A percentile compares a stretch with the other conserved stretches of the same genome.
These are phyloP conservation scores for Perilla frutescens DNA, from an alignment of 257 asterid genomes.

Conservation along the genomic window DNA sequence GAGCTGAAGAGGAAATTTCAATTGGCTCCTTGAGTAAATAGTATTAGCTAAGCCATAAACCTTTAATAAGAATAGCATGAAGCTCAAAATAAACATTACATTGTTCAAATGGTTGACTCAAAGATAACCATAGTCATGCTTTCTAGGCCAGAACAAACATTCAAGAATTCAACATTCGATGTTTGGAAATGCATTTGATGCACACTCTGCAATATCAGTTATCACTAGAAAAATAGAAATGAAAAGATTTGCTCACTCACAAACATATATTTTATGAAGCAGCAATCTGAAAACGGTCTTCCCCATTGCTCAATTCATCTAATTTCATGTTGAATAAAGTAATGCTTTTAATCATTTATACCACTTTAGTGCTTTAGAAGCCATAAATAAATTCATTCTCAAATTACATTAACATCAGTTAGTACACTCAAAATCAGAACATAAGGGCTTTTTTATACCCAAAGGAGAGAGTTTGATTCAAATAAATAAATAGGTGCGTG, in stretches of 20 bases:
- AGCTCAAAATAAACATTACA: no score
- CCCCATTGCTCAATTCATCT: slow-evolving; percentile 1
- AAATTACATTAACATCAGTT: slow-evolving; percentile 10
- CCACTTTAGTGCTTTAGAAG: neutral
- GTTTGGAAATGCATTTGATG: no score
- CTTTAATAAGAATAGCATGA: neutral
- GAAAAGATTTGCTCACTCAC: no score
- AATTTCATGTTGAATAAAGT: neutral
- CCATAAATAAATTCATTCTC: neutral
- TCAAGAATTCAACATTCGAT: neutral
- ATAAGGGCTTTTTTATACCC: neutral
- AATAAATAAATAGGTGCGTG: neutral
- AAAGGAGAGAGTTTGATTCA: neutral
- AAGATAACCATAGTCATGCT: neutral
- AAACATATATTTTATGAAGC: no score
- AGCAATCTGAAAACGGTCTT: neutral
- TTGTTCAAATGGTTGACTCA: no score
- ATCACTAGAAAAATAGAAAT: no score
- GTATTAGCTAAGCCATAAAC: neutral
- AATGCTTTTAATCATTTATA: neutral
- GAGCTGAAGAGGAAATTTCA: slow-evolving; percentile 1
- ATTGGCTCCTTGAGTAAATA: neutral
- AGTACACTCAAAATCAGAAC: neutral
- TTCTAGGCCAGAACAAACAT: slow-evolving; percentile 11
- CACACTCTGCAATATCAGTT: no score